These are phyloP conservation scores for Geranium brycei DNA, from an alignment of 345 rosid genomes.

Conservation along the genomic window DNA sequence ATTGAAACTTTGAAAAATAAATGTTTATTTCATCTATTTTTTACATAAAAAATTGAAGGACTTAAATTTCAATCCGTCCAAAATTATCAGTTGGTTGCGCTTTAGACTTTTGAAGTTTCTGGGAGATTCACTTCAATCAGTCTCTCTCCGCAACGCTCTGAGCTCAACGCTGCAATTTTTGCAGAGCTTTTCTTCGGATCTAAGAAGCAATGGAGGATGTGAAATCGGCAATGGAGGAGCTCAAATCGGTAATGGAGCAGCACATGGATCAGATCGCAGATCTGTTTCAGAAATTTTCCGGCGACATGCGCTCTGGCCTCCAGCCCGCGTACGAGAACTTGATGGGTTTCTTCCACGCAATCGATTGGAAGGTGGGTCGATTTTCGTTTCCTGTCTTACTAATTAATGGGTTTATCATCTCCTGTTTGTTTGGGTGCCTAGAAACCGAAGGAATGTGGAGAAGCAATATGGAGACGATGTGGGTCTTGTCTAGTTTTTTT, in stretches of 20 bases:
- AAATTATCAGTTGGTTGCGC: background rate
- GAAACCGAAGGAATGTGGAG: background rate
- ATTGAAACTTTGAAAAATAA: no score
- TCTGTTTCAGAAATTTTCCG: constrained; percentile 69
- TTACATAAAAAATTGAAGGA: no score
- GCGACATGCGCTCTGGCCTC: constrained; percentile 65
- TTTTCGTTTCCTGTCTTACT: background rate
- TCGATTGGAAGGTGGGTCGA: constrained; percentile 69
- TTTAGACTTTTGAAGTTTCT: background rate
- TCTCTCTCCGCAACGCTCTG: background rate
- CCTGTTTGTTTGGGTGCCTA: background rate
- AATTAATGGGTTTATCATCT: background rate
- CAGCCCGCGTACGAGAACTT: constrained; percentile 70
- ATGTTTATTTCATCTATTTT: no score
- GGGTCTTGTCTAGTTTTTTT: background rate
- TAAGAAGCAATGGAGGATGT: background rate
- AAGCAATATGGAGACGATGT: background rate
- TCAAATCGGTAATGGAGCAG: constrained; percentile 57
- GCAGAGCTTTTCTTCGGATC: background rate
- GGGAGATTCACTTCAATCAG: background rate
- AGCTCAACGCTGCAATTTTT: background rate
- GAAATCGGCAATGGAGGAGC: constrained; percentile 40
- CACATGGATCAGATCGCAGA: constrained; percentile 74
- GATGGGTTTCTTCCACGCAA: constrained; percentile 78
- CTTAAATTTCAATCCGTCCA: no score